Evolutionary conservation across 1,139 yeast species (phyloP).

Genomic region (Blastobotrys persicus): DNA sequence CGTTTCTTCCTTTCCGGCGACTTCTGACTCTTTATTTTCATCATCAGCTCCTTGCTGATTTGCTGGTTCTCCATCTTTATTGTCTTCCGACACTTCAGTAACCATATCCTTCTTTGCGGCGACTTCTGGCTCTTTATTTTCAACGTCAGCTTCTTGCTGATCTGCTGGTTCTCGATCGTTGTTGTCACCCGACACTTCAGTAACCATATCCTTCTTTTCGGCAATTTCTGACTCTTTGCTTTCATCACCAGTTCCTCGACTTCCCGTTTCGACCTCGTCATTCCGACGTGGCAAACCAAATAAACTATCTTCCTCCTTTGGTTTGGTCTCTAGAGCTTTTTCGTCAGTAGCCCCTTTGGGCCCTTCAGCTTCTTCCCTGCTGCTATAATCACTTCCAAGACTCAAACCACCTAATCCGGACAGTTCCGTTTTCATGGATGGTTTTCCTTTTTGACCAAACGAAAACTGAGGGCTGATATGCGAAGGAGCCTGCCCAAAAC

Average conservation of each 20-base stretch:
- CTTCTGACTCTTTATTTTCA: not conserved
- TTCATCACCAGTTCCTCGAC: no score
- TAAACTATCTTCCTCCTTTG: no score
- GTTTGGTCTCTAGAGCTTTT: no score
- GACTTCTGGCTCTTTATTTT: not conserved
- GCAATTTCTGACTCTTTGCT: not conserved
- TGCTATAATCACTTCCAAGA: not conserved
- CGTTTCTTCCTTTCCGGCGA: not conserved
- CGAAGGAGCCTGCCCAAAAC: not conserved
- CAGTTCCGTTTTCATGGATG: conserved; percentile 11
- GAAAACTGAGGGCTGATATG: not conserved
- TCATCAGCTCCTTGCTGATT: not conserved
- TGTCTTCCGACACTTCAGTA: no score
- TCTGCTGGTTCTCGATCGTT: no score
- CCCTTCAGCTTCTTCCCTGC: not conserved
- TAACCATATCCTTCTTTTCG: no score
- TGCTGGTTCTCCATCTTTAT: no score
- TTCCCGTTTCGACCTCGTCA: no score
- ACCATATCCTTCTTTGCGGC: not conserved
- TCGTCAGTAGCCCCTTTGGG: not conserved
- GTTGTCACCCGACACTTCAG: no score
- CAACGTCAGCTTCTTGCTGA: not conserved
- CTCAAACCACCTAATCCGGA: not conserved
- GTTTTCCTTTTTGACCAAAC: conserved; percentile 8
- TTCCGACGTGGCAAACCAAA: no score